Evolutionary conservation across 495 filamentous ascomycete genomes (phyloP).

Genomic region (Thozetella sp.): DNA sequence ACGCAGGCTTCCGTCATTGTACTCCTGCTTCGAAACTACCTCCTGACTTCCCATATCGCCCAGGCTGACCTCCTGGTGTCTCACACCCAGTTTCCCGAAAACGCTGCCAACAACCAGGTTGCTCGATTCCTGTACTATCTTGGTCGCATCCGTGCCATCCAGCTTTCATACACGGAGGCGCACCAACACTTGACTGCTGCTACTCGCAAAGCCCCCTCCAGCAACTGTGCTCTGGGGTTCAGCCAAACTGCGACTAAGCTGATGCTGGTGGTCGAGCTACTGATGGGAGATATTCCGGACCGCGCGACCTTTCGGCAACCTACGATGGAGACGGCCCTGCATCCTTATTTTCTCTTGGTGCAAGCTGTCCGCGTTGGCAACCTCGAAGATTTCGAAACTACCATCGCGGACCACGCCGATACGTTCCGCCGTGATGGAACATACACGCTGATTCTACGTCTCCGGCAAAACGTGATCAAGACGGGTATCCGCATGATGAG

Average conservation of each 20-base stretch:
- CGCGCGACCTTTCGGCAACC: conserved; percentile 89
- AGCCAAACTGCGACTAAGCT: conserved; percentile 94
- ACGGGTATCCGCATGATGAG: conserved; percentile 99
- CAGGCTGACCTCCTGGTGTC: conserved; percentile 95
- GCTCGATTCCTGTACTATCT: conserved; percentile 95
- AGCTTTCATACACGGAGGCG: conserved; percentile 95
- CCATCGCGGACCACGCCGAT: conserved; percentile 75
- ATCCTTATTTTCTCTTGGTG: conserved; percentile 90
- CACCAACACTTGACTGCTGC: conserved; percentile 90
- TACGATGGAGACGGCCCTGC: conserved; percentile 79
- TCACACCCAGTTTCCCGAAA: conserved; percentile 90
- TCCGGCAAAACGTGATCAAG: conserved; percentile 98
- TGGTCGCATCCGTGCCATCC: conserved; percentile 93
- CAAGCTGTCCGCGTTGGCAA: conserved; percentile 95
- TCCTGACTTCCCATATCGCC: conserved; percentile 93
- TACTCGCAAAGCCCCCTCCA: conserved; percentile 91
- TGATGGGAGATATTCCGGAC: conserved; percentile 99
- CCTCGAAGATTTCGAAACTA: conserved; percentile 85
- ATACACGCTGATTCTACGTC: conserved; percentile 90
- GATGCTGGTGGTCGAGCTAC: conserved; percentile 88
- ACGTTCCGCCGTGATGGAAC: conserved; percentile 92
- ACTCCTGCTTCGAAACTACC: conserved; percentile 92
- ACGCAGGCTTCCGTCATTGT: conserved; percentile 95
- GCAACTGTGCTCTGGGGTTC: conserved; percentile 85
- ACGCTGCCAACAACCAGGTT: conserved; percentile 96